These are phyloP conservation scores for Iris pallida DNA, from an alignment of 116 monocot species.

Conservation along the genomic window DNA sequence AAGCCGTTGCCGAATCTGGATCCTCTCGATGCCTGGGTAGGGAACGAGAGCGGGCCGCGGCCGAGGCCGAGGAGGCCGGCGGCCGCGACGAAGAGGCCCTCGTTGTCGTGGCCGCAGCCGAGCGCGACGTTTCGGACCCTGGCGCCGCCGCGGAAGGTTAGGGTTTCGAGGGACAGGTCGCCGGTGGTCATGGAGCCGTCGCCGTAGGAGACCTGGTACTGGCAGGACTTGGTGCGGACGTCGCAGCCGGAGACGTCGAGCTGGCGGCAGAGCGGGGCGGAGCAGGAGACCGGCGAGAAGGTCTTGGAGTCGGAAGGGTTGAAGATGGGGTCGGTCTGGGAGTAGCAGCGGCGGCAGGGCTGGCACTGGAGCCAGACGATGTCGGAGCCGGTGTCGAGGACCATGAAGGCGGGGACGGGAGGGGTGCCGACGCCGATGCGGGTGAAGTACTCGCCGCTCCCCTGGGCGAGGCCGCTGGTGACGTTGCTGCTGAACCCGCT, in stretches of 20 bases:
- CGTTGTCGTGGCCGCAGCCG: conserved; percentile 85
- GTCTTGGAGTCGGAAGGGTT: conserved; percentile 55
- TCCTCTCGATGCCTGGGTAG: conserved; percentile 41
- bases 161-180: conserved; percentile 64
- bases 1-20: conserved; percentile 40
- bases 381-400: conserved; percentile 89
- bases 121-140: conserved; percentile 49
- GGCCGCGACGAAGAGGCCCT: conserved; percentile 83
- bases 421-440: conserved; percentile 73
- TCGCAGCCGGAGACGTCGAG: conserved; percentile 62
- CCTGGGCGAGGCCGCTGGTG: conserved; percentile 65
- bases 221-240: conserved; percentile 42
- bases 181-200: conserved; percentile 85
- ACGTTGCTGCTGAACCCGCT: conserved; percentile 37
- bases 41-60: conserved; percentile 61
- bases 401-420: conserved; percentile 39
- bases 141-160: conserved; percentile 61
- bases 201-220: conserved; percentile 84
- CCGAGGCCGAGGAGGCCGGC: conserved; percentile 82
- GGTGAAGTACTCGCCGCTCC: conserved; percentile 85
- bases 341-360: conserved; percentile 81
- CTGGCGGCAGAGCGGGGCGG: conserved; percentile 51
- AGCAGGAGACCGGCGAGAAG: conserved; percentile 55
- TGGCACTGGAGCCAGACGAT: conserved; percentile 77
- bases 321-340: conserved; percentile 64